A percentile compares a stretch with the other conserved stretches of the same genome.
These are phyloP conservation scores for Plantago lanceolata DNA, from an alignment of 305 asterid genomes.

Conservation along the genomic window DNA sequence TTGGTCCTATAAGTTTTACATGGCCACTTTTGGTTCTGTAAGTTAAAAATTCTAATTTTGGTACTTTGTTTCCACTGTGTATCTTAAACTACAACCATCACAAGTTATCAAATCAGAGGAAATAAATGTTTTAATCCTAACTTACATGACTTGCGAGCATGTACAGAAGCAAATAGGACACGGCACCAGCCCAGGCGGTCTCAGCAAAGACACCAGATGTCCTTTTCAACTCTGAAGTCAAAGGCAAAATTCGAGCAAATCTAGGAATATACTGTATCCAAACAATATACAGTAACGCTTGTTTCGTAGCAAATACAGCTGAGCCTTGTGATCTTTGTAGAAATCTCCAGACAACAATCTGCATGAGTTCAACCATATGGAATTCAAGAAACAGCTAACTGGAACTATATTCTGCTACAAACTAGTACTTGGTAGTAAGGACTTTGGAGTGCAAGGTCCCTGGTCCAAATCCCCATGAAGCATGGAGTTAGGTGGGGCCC, in stretches of 20 bases:
- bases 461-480: too few species aligned
- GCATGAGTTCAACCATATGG: slow-evolving; percentile 33
- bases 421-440: not conserved
- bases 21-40: too few species aligned
- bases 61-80: not conserved
- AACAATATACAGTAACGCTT: slow-evolving; percentile 73
- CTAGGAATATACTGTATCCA: slow-evolving; percentile 88
- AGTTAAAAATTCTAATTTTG: too few species aligned
- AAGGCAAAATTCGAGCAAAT: slow-evolving; percentile 63
- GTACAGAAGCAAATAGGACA: slow-evolving; percentile 77
- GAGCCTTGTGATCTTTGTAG: slow-evolving; percentile 83
- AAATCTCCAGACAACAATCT: slow-evolving; percentile 96
- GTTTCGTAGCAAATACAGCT: slow-evolving; percentile 84
- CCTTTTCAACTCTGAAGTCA: slow-evolving; percentile 88
- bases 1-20: too few species aligned
- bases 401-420: slow-evolving; percentile 1
- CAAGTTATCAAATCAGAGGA: slow-evolving; percentile 11
- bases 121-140: slow-evolving; percentile 24
- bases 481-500: too few species aligned
- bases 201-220: slow-evolving; percentile 99
- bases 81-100: not conserved
- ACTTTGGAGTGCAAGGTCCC: too few species aligned
- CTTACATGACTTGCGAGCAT: slow-evolving; percentile 99
- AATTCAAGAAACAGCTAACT: slow-evolving; percentile 11
- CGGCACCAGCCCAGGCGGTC: slow-evolving; percentile 99